Conservation (phyloP, 2,329 filamentous ascomycete genomes). For the Aspergillus sp. region DNA sequence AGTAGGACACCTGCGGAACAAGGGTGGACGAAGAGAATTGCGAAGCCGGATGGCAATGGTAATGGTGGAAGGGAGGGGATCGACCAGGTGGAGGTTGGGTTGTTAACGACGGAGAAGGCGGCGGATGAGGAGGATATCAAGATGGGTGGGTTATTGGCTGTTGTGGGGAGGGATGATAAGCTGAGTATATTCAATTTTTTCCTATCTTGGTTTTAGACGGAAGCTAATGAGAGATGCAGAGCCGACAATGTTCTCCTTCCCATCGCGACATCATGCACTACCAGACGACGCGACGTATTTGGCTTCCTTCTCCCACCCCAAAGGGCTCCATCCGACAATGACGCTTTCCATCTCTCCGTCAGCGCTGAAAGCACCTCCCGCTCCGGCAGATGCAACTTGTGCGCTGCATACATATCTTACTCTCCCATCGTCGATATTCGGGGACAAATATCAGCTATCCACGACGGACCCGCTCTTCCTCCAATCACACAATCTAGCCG, state of each 20-base stretch:
- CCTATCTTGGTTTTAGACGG: neutral
- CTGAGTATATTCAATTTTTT: constrained; percentile 44
- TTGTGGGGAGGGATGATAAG: constrained; percentile 66
- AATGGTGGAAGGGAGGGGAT: constrained; percentile 5
- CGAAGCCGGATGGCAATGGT: constrained; percentile 10
- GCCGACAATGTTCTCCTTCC: constrained; percentile 74
- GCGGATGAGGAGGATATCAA: constrained; percentile 65
- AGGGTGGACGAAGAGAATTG: constrained; percentile 44
- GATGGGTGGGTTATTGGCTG: constrained; percentile 69
- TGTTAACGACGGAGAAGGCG: constrained; percentile 59
- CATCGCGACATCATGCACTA: constrained; percentile 65
- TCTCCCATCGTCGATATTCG: constrained; percentile 72
- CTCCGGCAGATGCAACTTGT: constrained; percentile 51
- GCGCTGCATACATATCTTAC: constrained; percentile 73
- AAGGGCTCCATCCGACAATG: constrained; percentile 77
- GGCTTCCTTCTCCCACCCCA: constrained; percentile 60
- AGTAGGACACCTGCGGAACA: constrained; percentile 21
- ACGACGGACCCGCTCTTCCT: constrained; percentile 60
- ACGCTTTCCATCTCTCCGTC: constrained; percentile 56
- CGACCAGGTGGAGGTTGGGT: constrained; percentile 69
- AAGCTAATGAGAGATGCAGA: constrained; percentile 37
- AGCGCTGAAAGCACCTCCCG: constrained; percentile 43
- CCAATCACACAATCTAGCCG: constrained; percentile 67
- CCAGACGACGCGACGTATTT: constrained; percentile 49
- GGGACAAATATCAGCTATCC: constrained; percentile 76